phyloP scores from a whole-genome alignment of 192 early-diverging fungal genomes.

The Podila epigama region DNA sequence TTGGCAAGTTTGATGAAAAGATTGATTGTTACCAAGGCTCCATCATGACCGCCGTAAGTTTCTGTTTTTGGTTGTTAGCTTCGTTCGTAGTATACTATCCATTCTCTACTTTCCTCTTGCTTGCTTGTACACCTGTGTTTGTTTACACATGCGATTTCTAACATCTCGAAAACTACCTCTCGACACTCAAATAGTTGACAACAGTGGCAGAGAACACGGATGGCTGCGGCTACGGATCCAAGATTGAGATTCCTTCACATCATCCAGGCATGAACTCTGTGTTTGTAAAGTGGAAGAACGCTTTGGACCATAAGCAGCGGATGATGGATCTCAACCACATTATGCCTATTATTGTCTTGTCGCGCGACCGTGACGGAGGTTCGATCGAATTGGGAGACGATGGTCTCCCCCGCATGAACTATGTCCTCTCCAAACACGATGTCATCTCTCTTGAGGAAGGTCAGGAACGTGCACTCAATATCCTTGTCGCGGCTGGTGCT shows the following conservation, averaged over 20 bases:
- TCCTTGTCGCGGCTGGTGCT: conserved; percentile 74
- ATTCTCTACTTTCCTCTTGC: not conserved
- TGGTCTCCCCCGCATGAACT: conserved; percentile 55
- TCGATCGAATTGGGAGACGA: conserved; percentile 52
- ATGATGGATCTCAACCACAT: conserved; percentile 59
- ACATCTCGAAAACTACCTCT: not conserved
- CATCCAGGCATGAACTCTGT: conserved; percentile 60
- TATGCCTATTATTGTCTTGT: conserved; percentile 59
- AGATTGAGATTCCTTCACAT: conserved; percentile 66
- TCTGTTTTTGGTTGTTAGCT: not conserved
- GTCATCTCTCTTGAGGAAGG: conserved; percentile 52
- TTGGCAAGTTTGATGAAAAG: conserved; percentile 70
- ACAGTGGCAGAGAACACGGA: conserved; percentile 64
- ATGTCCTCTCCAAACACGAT: conserved; percentile 61
- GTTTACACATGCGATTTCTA: not conserved
- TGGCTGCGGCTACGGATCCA: conserved; percentile 69
- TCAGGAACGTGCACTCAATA: conserved; percentile 49
- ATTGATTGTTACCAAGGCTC: conserved; percentile 61
- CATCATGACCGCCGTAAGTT: conserved; percentile 74
- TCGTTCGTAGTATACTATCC: not conserved
- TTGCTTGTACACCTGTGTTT: not conserved
- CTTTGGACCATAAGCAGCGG: conserved; percentile 58
- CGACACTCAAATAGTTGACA: conserved; percentile 23
- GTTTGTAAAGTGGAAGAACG: conserved; percentile 56
- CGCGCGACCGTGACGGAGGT: conserved; percentile 69